These are phyloP conservation scores for Pogostemon cablin DNA, from an alignment of 257 asterid genomes.

Conservation along the genomic window DNA sequence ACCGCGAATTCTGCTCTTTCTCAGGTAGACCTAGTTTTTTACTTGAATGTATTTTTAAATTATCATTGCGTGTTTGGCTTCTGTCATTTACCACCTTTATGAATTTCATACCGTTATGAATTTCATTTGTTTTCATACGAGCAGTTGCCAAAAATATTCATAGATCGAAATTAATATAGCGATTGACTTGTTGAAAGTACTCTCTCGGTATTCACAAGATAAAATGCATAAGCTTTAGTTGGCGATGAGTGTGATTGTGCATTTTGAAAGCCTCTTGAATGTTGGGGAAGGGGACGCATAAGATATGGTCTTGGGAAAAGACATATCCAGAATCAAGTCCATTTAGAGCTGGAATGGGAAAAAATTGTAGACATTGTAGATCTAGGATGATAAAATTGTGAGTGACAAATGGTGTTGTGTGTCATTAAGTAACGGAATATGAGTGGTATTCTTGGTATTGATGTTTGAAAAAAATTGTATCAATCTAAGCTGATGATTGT, in stretches of 20 bases:
- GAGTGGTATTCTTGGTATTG: background rate
- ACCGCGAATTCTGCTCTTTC: conserved; percentile 67
- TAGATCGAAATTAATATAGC: background rate
- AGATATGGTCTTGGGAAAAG: background rate
- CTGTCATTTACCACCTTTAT: background rate
- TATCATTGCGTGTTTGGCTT: background rate
- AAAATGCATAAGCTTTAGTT: background rate
- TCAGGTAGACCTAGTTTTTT: conserved; percentile 50
- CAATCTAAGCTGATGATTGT: background rate
- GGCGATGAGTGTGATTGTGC: too few species aligned
- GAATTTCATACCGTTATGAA: background rate
- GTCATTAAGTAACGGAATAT: background rate
- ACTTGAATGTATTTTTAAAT: conserved; percentile 1
- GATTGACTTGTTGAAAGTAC: conserved; percentile 11
- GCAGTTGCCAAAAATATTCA: conserved; percentile 2
- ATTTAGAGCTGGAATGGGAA: background rate
- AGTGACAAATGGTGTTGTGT: background rate
- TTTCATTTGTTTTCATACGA: conserved; percentile 19
- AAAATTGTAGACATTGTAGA: background rate
- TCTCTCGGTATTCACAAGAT: conserved; percentile 12
- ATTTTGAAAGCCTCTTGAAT: background rate
- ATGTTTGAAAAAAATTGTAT: background rate
- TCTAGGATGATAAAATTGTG: background rate
- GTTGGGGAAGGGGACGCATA: conserved; percentile 1
- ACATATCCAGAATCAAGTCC: background rate